Conservation (phyloP, 108 stramenopile species). For the Cyclotella sp. region DNA sequence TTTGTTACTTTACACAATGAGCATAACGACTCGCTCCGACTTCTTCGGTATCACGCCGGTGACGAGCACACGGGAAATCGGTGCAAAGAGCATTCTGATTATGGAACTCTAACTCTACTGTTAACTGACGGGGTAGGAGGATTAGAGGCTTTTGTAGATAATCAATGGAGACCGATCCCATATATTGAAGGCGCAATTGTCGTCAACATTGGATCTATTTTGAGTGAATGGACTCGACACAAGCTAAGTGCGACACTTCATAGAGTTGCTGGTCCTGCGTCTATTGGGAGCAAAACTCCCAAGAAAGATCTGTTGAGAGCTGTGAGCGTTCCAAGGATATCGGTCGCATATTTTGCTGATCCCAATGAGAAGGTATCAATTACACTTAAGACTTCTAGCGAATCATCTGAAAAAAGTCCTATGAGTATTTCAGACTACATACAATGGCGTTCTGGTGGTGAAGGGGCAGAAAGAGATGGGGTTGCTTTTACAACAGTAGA, state of each 20-base stretch:
- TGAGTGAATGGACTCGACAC: slow-evolving; percentile 64
- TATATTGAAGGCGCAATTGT: slow-evolving; percentile 61
- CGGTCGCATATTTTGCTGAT: slow-evolving; percentile 79
- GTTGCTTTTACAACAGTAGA: slow-evolving; percentile 58
- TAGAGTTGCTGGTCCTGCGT: slow-evolving; percentile 67
- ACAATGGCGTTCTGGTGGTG: slow-evolving; percentile 64
- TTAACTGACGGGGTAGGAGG: slow-evolving; percentile 71
- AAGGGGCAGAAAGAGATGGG: slow-evolving; percentile 54
- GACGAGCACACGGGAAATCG: slow-evolving; percentile 55
- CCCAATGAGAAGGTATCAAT: slow-evolving; percentile 57
- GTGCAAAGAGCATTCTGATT: slow-evolving; percentile 83
- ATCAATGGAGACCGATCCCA: slow-evolving; percentile 62
- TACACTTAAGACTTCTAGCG: slow-evolving; percentile 11
- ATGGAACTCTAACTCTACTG: slow-evolving; percentile 70
- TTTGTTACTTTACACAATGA: slow-evolving; percentile 61
- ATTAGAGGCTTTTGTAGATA: slow-evolving; percentile 57
- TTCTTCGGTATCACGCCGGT: slow-evolving; percentile 54
- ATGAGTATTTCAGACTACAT: slow-evolving; percentile 73
- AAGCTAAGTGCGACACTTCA: slow-evolving; percentile 67
- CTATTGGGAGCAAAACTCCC: slow-evolving; percentile 16
- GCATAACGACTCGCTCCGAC: slow-evolving; percentile 57
- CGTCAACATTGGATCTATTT: slow-evolving; percentile 69
- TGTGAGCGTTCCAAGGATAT: slow-evolving; percentile 41
- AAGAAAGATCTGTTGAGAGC: slow-evolving; percentile 30
- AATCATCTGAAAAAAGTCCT: slow-evolving; percentile 6